phyloP scores from a whole-genome alignment of 805 yeast genomes.

The Saccharomycopsis olivae region DNA sequence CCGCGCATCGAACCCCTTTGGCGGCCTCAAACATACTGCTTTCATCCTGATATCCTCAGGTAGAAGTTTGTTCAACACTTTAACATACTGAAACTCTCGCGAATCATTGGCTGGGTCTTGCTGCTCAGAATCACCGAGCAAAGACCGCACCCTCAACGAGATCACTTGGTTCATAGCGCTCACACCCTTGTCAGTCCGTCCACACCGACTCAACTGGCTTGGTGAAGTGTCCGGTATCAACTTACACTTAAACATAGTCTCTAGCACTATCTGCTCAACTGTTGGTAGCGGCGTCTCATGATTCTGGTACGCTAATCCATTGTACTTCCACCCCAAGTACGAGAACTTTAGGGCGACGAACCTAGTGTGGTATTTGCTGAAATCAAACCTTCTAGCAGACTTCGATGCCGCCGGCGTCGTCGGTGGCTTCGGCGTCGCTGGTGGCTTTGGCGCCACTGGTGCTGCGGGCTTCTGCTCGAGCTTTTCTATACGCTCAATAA shows the following conservation, averaged over 20 bases:
- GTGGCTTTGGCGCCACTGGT: background rate
- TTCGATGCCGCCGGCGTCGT: background rate
- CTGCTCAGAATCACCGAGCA: conserved; percentile 43
- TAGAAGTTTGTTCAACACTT: conserved; percentile 61
- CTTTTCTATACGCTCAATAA: conserved; percentile 8
- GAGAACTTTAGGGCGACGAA: conserved; percentile 75
- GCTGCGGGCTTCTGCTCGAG: conserved; percentile 7
- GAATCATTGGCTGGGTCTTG: conserved; percentile 47
- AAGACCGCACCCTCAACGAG: conserved; percentile 65
- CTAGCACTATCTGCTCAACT: conserved; percentile 66
- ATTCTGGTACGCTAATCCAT: conserved; percentile 77
- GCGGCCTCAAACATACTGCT: conserved; percentile 75
- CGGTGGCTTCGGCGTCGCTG: background rate
- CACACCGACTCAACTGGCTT: conserved; percentile 57
- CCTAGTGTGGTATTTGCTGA: conserved; percentile 50
- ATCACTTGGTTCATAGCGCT: conserved; percentile 95
- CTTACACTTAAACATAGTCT: conserved; percentile 58
- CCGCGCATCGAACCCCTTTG: conserved; percentile 76
- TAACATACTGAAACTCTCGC: conserved; percentile 66
- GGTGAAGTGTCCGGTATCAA: conserved; percentile 54
- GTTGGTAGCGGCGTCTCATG: conserved; percentile 76
- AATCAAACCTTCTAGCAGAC: conserved; percentile 60
- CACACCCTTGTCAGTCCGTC: conserved; percentile 35
- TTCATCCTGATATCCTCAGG: conserved; percentile 82
- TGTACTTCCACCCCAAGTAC: conserved; percentile 90